phyloP scores from a whole-genome alignment of 257 asterid genomes.

The Rubia yunnanensis region DNA sequence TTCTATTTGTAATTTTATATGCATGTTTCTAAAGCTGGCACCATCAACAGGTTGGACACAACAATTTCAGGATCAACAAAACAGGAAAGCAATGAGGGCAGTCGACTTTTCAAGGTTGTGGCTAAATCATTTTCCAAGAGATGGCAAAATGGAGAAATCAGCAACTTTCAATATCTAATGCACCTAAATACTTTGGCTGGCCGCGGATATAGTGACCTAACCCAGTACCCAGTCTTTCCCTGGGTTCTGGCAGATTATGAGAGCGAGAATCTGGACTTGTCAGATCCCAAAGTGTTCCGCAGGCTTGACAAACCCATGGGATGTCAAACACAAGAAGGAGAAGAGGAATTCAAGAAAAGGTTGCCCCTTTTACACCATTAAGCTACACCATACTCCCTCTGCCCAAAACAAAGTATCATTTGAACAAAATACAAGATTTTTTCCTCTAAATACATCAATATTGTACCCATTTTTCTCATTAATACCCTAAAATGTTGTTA shows the following conservation, averaged over 20 bases:
- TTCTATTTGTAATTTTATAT: not conserved
- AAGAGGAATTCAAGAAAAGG: conserved; percentile 96
- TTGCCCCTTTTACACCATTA: conserved; percentile 13
- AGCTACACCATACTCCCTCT: not conserved
- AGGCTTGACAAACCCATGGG: conserved; percentile 95
- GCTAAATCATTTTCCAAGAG: conserved; percentile 95
- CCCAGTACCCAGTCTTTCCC: conserved; percentile 98
- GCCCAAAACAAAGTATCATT: too few relatives aligned
- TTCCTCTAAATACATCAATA: too few relatives aligned
- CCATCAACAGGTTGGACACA: conserved; percentile 69
- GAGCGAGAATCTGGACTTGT: conserved; percentile 72
- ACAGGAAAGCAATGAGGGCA: conserved; percentile 91
- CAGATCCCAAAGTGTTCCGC: conserved; percentile 87
- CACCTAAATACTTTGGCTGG: conserved; percentile 98
- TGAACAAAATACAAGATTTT: too few relatives aligned
- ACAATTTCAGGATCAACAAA: conserved; percentile 88
- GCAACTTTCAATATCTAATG: conserved; percentile 99
- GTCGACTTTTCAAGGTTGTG: conserved; percentile 96
- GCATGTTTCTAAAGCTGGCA: conserved; percentile 9
- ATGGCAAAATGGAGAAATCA: conserved; percentile 99
- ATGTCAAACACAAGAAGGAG: conserved; percentile 92
- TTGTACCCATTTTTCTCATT: not conserved
- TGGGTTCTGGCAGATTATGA: conserved; percentile 97
- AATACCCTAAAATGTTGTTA: not conserved
- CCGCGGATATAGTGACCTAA: conserved; percentile 98